These are phyloP conservation scores for Septoria linicola DNA, from an alignment of 2,329 filamentous ascomycete genomes.

Conservation along the genomic window DNA sequence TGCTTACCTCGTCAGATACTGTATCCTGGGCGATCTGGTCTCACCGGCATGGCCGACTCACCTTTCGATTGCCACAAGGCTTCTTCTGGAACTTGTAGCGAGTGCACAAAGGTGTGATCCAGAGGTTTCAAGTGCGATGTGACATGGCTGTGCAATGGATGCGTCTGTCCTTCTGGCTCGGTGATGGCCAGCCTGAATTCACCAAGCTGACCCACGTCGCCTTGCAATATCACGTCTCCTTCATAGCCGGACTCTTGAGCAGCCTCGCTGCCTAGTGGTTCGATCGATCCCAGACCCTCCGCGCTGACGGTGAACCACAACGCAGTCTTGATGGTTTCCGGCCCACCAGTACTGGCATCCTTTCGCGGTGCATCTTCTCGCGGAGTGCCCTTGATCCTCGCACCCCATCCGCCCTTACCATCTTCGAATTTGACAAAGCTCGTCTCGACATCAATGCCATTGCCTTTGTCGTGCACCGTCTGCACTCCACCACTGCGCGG, in stretches of 20 bases:
- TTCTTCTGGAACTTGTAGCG: conserved; percentile 64
- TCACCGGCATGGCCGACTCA: conserved; percentile 35
- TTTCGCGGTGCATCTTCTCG: conserved; percentile 61
- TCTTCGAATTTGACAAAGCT: conserved; percentile 92
- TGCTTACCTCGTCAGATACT: conserved; percentile 45
- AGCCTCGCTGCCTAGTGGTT: conserved; percentile 57
- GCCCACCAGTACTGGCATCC: conserved; percentile 26
- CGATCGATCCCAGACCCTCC: conserved; percentile 70
- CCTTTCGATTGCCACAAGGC: conserved; percentile 80
- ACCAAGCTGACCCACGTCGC: conserved; percentile 69
- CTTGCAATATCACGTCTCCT: conserved; percentile 66
- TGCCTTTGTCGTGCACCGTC: conserved; percentile 84
- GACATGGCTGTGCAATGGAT: conserved; percentile 58
- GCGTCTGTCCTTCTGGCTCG: conserved; percentile 64
- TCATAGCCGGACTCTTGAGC: conserved; percentile 57
- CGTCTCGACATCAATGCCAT: conserved; percentile 85
- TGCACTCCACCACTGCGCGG: conserved; percentile 82
- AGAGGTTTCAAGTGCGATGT: conserved; percentile 68
- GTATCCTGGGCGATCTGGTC: conserved; percentile 27
- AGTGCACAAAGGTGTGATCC: conserved; percentile 73
- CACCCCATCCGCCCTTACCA: conserved; percentile 76
- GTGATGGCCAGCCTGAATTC: conserved; percentile 78
- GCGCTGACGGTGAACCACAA: conserved; percentile 79
- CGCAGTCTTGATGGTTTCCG: conserved; percentile 65
- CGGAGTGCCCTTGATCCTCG: conserved; percentile 77